Evolutionary conservation across 2,329 filamentous ascomycete genomes (phyloP).

Genomic region (Exophiala bonariae): DNA sequence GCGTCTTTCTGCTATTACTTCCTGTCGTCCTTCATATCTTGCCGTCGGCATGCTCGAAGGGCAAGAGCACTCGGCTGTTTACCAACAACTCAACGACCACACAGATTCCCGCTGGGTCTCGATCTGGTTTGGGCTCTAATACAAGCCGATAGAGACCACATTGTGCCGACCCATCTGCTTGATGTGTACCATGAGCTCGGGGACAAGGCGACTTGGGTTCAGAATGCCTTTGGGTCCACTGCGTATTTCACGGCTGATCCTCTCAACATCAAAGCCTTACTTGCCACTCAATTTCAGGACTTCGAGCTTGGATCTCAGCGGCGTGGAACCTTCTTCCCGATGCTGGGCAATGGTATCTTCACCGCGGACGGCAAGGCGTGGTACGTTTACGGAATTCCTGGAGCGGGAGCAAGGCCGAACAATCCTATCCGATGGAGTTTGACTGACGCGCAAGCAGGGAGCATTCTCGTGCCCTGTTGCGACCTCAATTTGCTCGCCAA

Average conservation of each 20-base stretch:
- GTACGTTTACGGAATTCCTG: no score
- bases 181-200: slow-evolving; percentile 14
- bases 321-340: slow-evolving; percentile 39
- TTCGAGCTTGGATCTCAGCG: slow-evolving; percentile 77
- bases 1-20: slow-evolving; percentile 12
- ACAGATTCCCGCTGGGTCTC: slow-evolving; percentile 19
- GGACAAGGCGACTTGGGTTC: slow-evolving; percentile 18
- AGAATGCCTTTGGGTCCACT: slow-evolving; percentile 20
- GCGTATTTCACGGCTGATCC: slow-evolving; percentile 33
- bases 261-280: slow-evolving; percentile 75
- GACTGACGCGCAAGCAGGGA: no score
- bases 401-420: no score
- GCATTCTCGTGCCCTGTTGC: slow-evolving; percentile 70
- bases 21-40: slow-evolving; percentile 12
- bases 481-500: slow-evolving; percentile 84
- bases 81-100: slow-evolving; percentile 13
- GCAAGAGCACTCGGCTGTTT: slow-evolving; percentile 21
- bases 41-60: slow-evolving; percentile 17
- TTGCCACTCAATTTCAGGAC: slow-evolving; percentile 79
- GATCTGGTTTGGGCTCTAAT: slow-evolving; percentile 19
- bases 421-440: no score
- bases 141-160: slow-evolving; percentile 19
- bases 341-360: slow-evolving; percentile 50
- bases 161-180: slow-evolving; percentile 20
- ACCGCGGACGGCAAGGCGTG: slow-evolving; percentile 74